Percentiles rank a stretch among this genome's conserved stretches.
Conservation (phyloP, 75 land plant species). For the Sequoia sempervirens region DNA sequence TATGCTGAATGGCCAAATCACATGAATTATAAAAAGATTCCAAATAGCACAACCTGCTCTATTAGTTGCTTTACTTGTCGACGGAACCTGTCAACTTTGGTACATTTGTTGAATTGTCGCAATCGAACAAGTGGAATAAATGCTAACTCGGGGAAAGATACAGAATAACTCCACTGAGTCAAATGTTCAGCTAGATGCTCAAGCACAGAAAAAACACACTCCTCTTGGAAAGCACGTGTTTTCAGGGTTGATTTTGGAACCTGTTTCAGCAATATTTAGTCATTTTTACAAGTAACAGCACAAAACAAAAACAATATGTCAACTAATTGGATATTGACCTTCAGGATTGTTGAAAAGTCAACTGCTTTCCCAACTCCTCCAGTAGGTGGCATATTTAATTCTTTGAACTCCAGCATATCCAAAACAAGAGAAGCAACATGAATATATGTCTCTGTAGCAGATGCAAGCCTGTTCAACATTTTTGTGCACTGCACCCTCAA, state of each 20-base stretch:
- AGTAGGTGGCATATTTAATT: conserved; percentile 65
- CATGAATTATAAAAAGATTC: not conserved
- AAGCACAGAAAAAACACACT: conserved; percentile 70
- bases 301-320: not conserved
- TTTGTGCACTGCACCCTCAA: conserved; percentile 76
- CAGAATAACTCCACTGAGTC: conserved; percentile 84
- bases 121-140: conserved; percentile 70
- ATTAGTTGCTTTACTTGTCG: conserved; percentile 72
- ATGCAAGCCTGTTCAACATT: conserved; percentile 82
- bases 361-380: conserved; percentile 89
- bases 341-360: conserved; percentile 52
- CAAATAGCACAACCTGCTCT: conserved; percentile 56
- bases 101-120: conserved; percentile 70
- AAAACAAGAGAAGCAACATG: conserved; percentile 76
- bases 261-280: conserved; percentile 25
- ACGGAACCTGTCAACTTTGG: conserved; percentile 84
- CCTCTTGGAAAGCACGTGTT: conserved; percentile 94
- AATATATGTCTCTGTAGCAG: conserved; percentile 63
- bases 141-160: conserved; percentile 92
- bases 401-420: conserved; percentile 96
- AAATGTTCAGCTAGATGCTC: conserved; percentile 92
- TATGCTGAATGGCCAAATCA: not conserved
- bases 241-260: conserved; percentile 68
- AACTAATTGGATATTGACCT: conserved; percentile 38
- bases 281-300: not conserved